Evolutionary conservation across 163 green algal genomes (phyloP).

Genomic region (Chlamydomonas reinhardtii): DNA sequence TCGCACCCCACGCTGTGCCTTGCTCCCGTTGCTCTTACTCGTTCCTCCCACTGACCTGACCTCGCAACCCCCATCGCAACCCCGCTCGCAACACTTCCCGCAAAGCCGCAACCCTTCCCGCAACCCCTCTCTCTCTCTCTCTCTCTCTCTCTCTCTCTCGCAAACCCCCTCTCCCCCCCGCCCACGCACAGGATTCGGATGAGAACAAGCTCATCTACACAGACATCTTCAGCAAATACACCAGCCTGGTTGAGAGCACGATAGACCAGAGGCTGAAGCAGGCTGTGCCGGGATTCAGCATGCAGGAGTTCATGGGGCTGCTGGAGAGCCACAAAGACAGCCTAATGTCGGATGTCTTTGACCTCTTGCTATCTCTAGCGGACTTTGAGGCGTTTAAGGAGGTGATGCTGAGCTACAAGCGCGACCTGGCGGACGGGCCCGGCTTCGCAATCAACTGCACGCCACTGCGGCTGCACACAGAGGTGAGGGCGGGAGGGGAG

Average conservation of each 20-base stretch:
- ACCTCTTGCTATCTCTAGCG: constrained; percentile 68
- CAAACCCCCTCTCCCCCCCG: neutral
- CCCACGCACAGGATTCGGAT: constrained; percentile 66
- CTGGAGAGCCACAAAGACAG: constrained; percentile 60
- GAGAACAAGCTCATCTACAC: constrained; percentile 84
- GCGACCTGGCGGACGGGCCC: constrained; percentile 13
- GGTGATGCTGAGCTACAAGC: constrained; percentile 73
- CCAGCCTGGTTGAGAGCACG: constrained; percentile 58
- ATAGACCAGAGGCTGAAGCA: constrained; percentile 60
- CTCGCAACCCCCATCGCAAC: no score
- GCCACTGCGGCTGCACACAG: constrained; percentile 51
- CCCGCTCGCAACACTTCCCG: no score
- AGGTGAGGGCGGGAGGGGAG: neutral
- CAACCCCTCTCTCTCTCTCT: no score
- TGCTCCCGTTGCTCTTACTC: no score
- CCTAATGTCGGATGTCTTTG: constrained; percentile 73
- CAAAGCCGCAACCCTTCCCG: no score
- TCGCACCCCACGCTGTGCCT: no score
- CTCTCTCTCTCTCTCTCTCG: no score
- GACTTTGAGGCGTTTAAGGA: constrained; percentile 79
- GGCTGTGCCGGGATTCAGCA: constrained; percentile 66
- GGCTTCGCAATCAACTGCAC: constrained; percentile 44
- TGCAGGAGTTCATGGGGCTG: constrained; percentile 68
- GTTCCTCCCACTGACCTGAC: no score
- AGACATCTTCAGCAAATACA: constrained; percentile 68